Evolutionary conservation across 1,284 basidiomycete genomes (phyloP), one percentile per base, ranked within the genome.

Genomic region (Heterobasidion occidentale): DNA sequence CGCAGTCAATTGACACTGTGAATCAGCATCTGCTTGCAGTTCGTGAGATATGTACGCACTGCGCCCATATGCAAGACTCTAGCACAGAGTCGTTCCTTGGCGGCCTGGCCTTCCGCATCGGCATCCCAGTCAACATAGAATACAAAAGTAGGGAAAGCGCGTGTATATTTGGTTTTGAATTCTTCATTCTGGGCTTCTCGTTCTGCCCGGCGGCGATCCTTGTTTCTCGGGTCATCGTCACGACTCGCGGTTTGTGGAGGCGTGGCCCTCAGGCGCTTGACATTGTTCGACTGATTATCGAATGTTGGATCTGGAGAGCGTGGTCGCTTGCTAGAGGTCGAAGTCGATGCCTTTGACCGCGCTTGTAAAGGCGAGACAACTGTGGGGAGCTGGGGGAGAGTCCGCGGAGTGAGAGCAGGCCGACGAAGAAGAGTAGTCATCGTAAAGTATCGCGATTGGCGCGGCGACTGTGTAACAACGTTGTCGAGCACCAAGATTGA

Each of bases 71-170:
- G 77, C 42, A 71, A 64, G 36, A 95, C 82, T 59, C 80, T 77
- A 33, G 72, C 66, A 56, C 76, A 78, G 49, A 92, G 70, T 3
- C 70, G 70, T 52, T 77, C 75, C 58, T 73, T 71, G 49, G 77
- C 46, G 17, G 36, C 71, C 19, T 74, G 67, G 19, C 73, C 74
- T 42, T 72, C 67, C 17, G 80, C 77, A 20, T 78, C 79, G 55
- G 80, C 79, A 60, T 89, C 79, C 44, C 78, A 70, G 65, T 94
- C 92, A 68, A 98, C 89, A 70, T 94, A 90, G 73, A 98, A 96
- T 17, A 78, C 81, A 75, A 88, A 93, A 33, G 71, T 76, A 1
- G 92, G 92, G 71, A 98, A 96, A 15, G 88, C 90, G 57, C 83
- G 82, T 55, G 80, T 81, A 71, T 94, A 98, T 74, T 94, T 97